A percentile compares a stretch with the other conserved stretches of the same genome.
Conservation (phyloP, 805 yeast species). For the Kuraishia cidri region DNA sequence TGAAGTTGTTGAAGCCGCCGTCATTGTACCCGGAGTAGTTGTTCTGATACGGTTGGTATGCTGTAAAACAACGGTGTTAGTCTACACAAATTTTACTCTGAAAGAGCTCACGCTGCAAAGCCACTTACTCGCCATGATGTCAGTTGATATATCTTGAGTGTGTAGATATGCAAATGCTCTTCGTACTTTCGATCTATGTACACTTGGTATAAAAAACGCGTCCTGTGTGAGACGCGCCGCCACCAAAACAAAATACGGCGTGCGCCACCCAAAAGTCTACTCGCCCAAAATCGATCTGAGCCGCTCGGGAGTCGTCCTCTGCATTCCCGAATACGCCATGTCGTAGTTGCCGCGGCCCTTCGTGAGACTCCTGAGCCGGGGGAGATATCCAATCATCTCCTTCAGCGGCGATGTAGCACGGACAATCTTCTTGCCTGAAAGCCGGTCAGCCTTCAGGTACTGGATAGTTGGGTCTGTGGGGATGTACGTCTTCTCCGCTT, state of each 20-base stretch:
- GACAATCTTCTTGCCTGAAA: constrained; percentile 41
- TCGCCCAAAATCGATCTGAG: constrained; percentile 22
- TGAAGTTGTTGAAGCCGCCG: constrained; percentile 20
- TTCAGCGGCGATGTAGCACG: constrained; percentile 79
- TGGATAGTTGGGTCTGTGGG: constrained; percentile 70
- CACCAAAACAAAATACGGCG: no score
- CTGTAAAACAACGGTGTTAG: constrained; percentile 5
- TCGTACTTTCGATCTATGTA: no score
- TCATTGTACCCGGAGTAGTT: constrained; percentile 26
- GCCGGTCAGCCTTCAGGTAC: constrained; percentile 16
- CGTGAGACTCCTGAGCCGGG: constrained; percentile 70
- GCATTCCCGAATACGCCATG: constrained; percentile 73
- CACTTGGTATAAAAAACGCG: no score
- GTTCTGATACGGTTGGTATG: constrained; percentile 26
- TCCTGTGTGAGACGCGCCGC: no score
- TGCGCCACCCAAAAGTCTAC: no score
- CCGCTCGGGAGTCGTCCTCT: constrained; percentile 49
- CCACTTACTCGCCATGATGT: constrained; percentile 8
- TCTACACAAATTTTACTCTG: no score
- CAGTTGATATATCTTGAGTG: constrained; percentile 1
- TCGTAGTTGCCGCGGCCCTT: constrained; percentile 83
- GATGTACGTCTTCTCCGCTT: constrained; percentile 54
- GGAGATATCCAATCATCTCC: constrained; percentile 86
- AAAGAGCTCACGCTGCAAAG: not conserved
- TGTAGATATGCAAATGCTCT: no score